Evolutionary conservation across 352 stramenopile species (phyloP), one percentile per base, ranked within the genome.

Genomic region (Pythium scleroteichum): DNA sequence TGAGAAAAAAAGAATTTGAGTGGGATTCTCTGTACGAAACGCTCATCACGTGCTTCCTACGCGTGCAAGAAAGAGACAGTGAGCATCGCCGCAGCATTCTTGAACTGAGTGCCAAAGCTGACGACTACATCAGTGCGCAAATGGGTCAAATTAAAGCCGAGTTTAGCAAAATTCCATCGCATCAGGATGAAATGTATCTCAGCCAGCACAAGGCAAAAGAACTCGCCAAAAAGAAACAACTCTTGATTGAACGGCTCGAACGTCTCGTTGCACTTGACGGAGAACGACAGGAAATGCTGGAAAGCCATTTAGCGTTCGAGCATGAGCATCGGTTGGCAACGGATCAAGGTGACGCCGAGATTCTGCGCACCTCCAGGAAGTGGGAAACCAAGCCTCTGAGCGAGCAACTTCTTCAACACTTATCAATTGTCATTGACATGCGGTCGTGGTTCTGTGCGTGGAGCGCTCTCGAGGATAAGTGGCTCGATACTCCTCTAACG

Each of bases 1-100:
- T 87, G 23, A 72, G 65, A 13, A 86, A 78, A 24, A 66, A 85
- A 0, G 79, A 91, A 22, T 45, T 80, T 10, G 71, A 72, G 40
- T 91, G 82, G 79, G 82, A 86, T 13, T 88, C 79, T 16, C 72
- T 75, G 0, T 82, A 77, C 35, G 82, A 91, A 13, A 89, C 82
- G 2, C 35, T 89, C 3, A 52, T 87, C 9, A 48, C 81, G n/a
- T 91, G 82, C 22, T 59, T 91, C 9, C 45, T 60, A 26, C 68
- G 76, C 46, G 79, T 91, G 7, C 76, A 89, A 49, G 76, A 88
- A 29, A 68, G 71, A 20, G 80, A 84, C 26, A 76, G 78, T 16
- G 79, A 90, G 44, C 79, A 91, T 41, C 72, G 82, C 1, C 74
- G 76, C 20, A 91, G 76, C 56, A 56, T 91, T 17, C 50, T 78